phyloP scores from a whole-genome alignment of 345 rosid genomes.

The Rubroshorea leprosula region DNA sequence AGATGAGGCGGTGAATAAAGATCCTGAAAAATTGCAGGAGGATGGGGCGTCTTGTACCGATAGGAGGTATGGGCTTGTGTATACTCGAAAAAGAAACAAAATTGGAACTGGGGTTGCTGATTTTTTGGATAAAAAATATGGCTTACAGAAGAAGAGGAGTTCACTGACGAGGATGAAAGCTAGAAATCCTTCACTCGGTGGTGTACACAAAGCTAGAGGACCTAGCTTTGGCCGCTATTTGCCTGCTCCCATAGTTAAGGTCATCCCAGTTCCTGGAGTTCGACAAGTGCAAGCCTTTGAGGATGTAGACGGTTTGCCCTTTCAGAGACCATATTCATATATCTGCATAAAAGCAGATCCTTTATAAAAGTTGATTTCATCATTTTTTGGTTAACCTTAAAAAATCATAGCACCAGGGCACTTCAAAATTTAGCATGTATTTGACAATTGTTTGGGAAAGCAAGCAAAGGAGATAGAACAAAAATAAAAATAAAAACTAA shows the following conservation, averaged over 20 bases:
- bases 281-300: slow-evolving; percentile 52
- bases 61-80: slow-evolving; percentile 68
- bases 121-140: slow-evolving; percentile 28
- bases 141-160: slow-evolving; percentile 71
- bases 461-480: slow-evolving; percentile 1
- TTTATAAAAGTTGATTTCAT: slow-evolving; percentile 94
- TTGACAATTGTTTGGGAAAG: not conserved
- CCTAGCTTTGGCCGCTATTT: slow-evolving; percentile 57
- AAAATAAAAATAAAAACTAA: not conserved
- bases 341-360: slow-evolving; percentile 52
- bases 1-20: slow-evolving; percentile 30
- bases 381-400: slow-evolving; percentile 96
- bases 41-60: no score
- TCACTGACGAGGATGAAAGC: slow-evolving; percentile 52
- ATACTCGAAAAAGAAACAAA: slow-evolving; percentile 68
- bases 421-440: not conserved
- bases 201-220: slow-evolving; percentile 48
- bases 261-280: slow-evolving; percentile 83
- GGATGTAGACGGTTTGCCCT: slow-evolving; percentile 25
- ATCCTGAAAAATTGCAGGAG: no score
- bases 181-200: slow-evolving; percentile 38
- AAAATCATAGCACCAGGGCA: not conserved
- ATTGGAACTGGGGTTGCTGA: slow-evolving; percentile 21
- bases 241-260: slow-evolving; percentile 36
- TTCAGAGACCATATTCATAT: slow-evolving; percentile 50